These are phyloP conservation scores for Mortierella sp. DNA, from an alignment of 371 early-diverging fungal genomes.

Conservation along the genomic window DNA sequence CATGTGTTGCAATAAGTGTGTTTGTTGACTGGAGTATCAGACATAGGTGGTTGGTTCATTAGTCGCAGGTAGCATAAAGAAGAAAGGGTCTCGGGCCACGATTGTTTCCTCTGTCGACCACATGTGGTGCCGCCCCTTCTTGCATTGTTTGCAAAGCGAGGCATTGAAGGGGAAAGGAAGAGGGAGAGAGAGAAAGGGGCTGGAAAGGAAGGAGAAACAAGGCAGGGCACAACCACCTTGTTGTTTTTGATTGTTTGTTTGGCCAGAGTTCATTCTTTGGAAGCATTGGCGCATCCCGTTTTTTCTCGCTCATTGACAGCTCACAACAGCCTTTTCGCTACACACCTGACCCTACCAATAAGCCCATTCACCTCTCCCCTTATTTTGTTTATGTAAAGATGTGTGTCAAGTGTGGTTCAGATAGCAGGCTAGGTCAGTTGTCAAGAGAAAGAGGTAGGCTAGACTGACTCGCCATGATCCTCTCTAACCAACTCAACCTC, in stretches of 20 bases:
- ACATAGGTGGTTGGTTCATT: background rate
- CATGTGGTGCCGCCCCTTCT: background rate
- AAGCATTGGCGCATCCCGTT: background rate
- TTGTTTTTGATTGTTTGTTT: background rate
- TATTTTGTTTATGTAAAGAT: background rate
- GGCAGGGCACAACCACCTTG: background rate
- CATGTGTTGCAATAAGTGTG: background rate
- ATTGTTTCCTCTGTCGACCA: conserved; percentile 4
- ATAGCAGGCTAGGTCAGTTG: too few relatives aligned
- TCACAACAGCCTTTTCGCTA: background rate
- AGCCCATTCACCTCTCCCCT: background rate
- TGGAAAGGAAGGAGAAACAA: background rate
- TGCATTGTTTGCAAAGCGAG: background rate
- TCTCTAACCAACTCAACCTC: too few relatives aligned
- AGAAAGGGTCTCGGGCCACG: background rate
- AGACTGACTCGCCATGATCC: too few relatives aligned
- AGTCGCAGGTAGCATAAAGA: background rate
- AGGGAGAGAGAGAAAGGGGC: background rate
- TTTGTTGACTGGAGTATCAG: background rate
- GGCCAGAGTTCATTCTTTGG: conserved; percentile 4
- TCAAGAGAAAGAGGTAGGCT: too few relatives aligned
- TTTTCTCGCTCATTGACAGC: background rate
- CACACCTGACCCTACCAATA: too few relatives aligned
- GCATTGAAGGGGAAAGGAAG: too few relatives aligned
- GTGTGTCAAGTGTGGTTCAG: too few relatives aligned